phyloP scores from a whole-genome alignment of 192 early-diverging fungal genomes.

The Umbelopsis vinacea region DNA sequence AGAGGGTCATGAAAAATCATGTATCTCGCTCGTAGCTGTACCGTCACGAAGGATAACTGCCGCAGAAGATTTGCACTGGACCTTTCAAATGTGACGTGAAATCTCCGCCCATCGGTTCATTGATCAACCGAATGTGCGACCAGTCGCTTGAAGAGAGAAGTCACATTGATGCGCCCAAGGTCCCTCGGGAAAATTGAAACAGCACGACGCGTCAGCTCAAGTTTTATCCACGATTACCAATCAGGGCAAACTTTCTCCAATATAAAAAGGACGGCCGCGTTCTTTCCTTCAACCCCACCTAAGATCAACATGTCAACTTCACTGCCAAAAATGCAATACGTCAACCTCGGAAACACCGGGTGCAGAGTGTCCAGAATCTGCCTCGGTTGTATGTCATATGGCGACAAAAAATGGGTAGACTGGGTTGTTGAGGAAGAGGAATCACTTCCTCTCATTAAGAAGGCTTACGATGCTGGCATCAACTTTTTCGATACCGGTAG shows the following conservation, averaged over 20 bases:
- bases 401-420: slow-evolving; percentile 39
- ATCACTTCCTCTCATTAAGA: slow-evolving; percentile 46
- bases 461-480: slow-evolving; percentile 71
- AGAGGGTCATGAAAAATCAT: not conserved
- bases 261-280: too few relatives aligned
- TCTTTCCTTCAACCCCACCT: too few relatives aligned
- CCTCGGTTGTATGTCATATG: slow-evolving; percentile 57
- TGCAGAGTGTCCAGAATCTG: slow-evolving; percentile 44
- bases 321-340: slow-evolving; percentile 22
- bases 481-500: slow-evolving; percentile 74
- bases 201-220: too few relatives aligned
- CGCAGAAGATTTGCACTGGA: slow-evolving; percentile 13
- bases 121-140: too few relatives aligned
- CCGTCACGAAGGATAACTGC: slow-evolving; percentile 1
- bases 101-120: not conserved
- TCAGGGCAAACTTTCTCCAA: too few relatives aligned
- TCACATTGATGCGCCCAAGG: too few relatives aligned
- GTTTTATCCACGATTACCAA: too few relatives aligned
- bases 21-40: not conserved
- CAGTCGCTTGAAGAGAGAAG: too few relatives aligned
- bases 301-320: not conserved
- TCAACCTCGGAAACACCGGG: not conserved
- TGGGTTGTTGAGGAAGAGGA: slow-evolving; percentile 55
- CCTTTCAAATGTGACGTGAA: not conserved
- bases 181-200: too few relatives aligned